phyloP scores from a whole-genome alignment of 139 green algal species.

The Chlamydomonas sphaeroides region DNA sequence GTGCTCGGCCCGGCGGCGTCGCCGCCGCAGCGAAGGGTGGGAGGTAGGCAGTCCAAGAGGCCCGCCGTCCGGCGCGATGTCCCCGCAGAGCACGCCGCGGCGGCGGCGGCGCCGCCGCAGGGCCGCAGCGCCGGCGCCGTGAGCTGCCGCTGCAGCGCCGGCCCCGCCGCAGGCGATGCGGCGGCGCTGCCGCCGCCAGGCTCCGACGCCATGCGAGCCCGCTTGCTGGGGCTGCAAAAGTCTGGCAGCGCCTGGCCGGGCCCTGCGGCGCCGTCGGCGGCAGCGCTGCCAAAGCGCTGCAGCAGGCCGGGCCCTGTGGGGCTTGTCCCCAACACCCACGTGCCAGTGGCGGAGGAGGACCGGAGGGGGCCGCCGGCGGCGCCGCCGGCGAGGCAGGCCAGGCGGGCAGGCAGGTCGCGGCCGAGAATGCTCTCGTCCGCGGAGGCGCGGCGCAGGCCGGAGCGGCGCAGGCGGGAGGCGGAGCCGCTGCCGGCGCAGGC shows the following conservation, averaged over 20 bases:
- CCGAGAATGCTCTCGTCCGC: background rate
- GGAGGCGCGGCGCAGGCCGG: background rate
- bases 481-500: background rate
- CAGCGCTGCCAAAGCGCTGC: too few relatives aligned
- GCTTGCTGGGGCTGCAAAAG: slow-evolving; percentile 31
- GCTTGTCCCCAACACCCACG: too few relatives aligned
- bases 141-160: background rate
- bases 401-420: background rate
- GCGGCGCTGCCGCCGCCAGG: too few relatives aligned
- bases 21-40: background rate
- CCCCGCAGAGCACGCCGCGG: too few relatives aligned
- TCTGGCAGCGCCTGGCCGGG: background rate
- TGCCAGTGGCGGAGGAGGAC: too few relatives aligned
- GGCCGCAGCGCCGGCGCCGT: background rate
- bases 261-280: too few relatives aligned
- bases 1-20: background rate
- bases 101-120: background rate
- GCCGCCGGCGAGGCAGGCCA: background rate
- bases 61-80: too few relatives aligned
- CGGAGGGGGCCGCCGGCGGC: too few relatives aligned
- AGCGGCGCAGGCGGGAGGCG: background rate
- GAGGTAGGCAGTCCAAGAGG: background rate
- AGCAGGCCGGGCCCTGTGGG: too few relatives aligned
- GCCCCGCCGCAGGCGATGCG: background rate
- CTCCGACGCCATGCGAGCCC: too few relatives aligned